These are phyloP conservation scores for Eleusine indica DNA, from an alignment of 176 grass and related monocot species.

Conservation along the genomic window DNA sequence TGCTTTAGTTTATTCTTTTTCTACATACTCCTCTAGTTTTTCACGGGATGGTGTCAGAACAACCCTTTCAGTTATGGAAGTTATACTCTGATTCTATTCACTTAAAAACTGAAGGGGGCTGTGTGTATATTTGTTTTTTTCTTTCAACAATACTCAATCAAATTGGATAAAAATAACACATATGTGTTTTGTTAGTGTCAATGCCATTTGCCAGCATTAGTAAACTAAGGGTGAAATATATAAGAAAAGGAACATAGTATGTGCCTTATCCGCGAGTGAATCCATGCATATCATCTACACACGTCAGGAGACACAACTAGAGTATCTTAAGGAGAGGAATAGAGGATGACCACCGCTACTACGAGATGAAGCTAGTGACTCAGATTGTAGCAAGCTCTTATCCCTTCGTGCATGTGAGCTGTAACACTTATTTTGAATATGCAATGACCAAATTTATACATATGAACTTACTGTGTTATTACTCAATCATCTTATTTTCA, in stretches of 20 bases:
- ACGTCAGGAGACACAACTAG: neutral
- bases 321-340: too few species aligned
- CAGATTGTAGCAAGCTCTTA: conserved; percentile 38
- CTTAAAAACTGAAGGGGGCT: too few species aligned
- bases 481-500: too few species aligned
- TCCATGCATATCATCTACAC: neutral
- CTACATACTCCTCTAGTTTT: neutral
- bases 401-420: neutral
- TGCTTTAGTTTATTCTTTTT: neutral
- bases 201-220: neutral
- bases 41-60: neutral
- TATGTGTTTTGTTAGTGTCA: neutral
- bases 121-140: too few species aligned
- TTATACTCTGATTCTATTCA: neutral
- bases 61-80: neutral
- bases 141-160: too few species aligned
- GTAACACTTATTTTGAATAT: too few species aligned
- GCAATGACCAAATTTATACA: too few species aligned
- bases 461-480: too few species aligned
- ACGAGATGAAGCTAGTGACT: conserved; percentile 35
- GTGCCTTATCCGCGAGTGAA: neutral
- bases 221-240: neutral
- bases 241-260: neutral
- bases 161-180: neutral
- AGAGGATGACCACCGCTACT: neutral